These are phyloP conservation scores for Pichia sp. DNA, from an alignment of 1,139 yeast species.

Conservation along the genomic window DNA sequence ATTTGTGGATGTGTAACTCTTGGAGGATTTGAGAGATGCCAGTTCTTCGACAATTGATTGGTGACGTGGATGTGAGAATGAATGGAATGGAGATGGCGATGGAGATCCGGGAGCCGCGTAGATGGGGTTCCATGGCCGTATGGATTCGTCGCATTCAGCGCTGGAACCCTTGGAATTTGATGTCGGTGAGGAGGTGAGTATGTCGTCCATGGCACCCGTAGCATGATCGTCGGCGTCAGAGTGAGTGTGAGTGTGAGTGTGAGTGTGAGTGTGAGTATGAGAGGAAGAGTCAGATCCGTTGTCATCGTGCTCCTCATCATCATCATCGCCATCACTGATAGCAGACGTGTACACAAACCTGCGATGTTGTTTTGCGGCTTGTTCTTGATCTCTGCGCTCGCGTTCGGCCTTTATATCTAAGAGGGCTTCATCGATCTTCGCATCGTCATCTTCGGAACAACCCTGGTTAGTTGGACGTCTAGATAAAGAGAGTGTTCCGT, in stretches of 20 bases:
- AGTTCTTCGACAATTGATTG: constrained; percentile 14
- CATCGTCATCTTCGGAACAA: constrained; percentile 8
- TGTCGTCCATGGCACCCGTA: not conserved
- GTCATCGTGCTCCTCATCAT: too few relatives aligned
- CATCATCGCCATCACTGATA: too few relatives aligned
- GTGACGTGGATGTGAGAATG: constrained; percentile 4
- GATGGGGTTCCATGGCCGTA: constrained; percentile 12
- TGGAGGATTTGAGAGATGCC: constrained; percentile 14
- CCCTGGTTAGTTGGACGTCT: constrained; percentile 12
- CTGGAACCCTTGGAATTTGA: not conserved
- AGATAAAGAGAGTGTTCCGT: too few relatives aligned
- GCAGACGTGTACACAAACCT: too few relatives aligned
- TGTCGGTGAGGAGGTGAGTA: not conserved
- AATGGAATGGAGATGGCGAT: not conserved
- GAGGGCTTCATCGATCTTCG: constrained; percentile 13
- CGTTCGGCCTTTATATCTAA: too few relatives aligned
- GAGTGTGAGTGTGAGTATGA: too few relatives aligned
- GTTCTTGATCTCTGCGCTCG: too few relatives aligned
- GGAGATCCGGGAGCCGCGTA: not conserved
- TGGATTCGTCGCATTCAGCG: constrained; percentile 2
- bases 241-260: too few relatives aligned
- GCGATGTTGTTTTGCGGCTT: too few relatives aligned
- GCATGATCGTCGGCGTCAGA: not conserved
- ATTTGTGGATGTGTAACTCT: constrained; percentile 14
- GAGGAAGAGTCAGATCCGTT: too few relatives aligned